Percentiles rank a stretch among this genome's conserved stretches.
Evolutionary conservation across 2,329 filamentous ascomycete genomes (phyloP).

Genomic region (Aspergillus sergii): DNA sequence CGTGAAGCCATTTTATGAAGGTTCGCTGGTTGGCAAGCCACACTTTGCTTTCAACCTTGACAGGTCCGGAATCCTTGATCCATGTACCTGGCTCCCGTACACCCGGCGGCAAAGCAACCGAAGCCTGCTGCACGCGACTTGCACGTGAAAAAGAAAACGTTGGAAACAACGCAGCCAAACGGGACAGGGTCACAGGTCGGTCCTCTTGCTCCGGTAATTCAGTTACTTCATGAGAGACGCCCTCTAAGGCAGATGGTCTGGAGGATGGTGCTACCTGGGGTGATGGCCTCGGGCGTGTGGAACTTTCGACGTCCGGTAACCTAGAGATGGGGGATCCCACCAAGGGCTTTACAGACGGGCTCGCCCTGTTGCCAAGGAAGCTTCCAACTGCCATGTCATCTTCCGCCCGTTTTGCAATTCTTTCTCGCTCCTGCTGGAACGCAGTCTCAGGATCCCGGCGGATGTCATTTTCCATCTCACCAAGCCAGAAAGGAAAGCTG

Average conservation of each 20-base stretch:
- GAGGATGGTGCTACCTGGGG: conserved; percentile 29
- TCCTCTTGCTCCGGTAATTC: conserved; percentile 28
- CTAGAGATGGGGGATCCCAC: conserved; percentile 39
- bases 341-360: conserved; percentile 30
- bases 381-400: conserved; percentile 89
- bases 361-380: conserved; percentile 64
- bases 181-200: conserved; percentile 54
- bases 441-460: conserved; percentile 87
- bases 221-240: conserved; percentile 39
- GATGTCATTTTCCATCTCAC: conserved; percentile 89
- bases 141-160: conserved; percentile 82
- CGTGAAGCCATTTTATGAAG: conserved; percentile 98
- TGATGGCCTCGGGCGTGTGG: conserved; percentile 23
- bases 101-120: conserved; percentile 72
- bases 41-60: conserved; percentile 95
- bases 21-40: conserved; percentile 99
- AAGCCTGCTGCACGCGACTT: conserved; percentile 56
- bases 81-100: conserved; percentile 82
- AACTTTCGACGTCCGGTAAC: conserved; percentile 29
- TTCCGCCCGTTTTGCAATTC: conserved; percentile 76
- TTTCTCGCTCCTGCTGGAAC: conserved; percentile 88
- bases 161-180: conserved; percentile 73
- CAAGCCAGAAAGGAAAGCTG: conserved; percentile 93
- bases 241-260: conserved; percentile 43
- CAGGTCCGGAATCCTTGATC: conserved; percentile 91